phyloP scores from a whole-genome alignment of 306 rosid species.

The Senna tora region DNA sequence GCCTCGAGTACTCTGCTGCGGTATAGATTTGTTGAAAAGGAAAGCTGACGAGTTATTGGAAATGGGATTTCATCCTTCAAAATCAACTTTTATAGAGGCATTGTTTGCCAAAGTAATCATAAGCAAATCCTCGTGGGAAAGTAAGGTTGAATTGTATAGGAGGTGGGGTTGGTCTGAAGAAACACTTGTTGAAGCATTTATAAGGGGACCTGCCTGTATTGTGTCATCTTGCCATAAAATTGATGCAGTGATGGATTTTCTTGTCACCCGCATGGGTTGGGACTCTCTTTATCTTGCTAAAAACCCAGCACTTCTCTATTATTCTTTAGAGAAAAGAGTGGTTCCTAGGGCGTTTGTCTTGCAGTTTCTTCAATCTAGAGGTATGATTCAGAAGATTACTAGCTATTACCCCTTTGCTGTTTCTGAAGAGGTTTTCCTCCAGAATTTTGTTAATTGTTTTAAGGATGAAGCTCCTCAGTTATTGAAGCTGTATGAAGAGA shows the following conservation, averaged over 20 bases:
- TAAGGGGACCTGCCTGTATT: conserved; percentile 36
- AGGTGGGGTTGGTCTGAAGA: conserved; percentile 46
- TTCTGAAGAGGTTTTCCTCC: conserved; percentile 23
- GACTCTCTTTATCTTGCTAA: conserved; percentile 13
- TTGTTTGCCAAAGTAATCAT: not conserved
- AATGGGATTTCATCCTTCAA: conserved; percentile 44
- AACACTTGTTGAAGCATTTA: conserved; percentile 29
- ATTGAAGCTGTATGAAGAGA: conserved; percentile 7
- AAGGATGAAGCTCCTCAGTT: not conserved
- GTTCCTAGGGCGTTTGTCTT: conserved; percentile 40
- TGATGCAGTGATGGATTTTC: conserved; percentile 32
- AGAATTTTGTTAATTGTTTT: conserved; percentile 6
- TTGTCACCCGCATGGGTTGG: conserved; percentile 41
- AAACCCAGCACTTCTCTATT: conserved; percentile 4
- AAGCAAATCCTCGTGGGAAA: conserved; percentile 38
- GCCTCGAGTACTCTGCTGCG: conserved; percentile 16
- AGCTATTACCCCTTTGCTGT: not conserved
- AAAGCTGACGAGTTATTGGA: conserved; percentile 28
- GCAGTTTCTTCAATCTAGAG: conserved; percentile 12
- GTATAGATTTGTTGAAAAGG: not conserved
- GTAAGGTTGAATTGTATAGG: conserved; percentile 36
- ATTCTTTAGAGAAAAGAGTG: conserved; percentile 42
- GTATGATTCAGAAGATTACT: not conserved
- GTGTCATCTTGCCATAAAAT: conserved; percentile 37
- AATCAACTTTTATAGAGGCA: conserved; percentile 19